A percentile compares a stretch with the other conserved stretches of the same genome.
Conservation (phyloP, 257 asterid genomes). For the Solanum clarkiae region DNA sequence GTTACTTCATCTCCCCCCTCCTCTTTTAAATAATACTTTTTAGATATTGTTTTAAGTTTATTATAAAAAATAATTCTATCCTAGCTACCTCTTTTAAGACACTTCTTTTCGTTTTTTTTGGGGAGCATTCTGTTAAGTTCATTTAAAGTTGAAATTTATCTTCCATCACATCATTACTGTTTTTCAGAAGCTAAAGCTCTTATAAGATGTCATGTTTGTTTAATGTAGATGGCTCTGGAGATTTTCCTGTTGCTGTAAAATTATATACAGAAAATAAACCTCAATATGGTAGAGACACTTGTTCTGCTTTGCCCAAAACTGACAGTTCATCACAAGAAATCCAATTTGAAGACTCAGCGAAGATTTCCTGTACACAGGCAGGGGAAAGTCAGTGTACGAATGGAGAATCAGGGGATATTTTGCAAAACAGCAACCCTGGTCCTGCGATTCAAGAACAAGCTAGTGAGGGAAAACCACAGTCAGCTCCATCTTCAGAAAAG, state of each 20-base stretch:
- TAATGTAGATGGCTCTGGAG: constrained; percentile 35
- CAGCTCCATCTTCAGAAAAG: constrained; percentile 18
- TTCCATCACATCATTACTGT: neutral
- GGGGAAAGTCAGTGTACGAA: constrained; percentile 9
- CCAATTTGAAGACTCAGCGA: constrained; percentile 10
- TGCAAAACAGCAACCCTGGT: constrained; percentile 6
- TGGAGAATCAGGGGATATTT: constrained; percentile 11
- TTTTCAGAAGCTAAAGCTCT: neutral
- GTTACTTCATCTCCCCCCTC: too few relatives aligned
- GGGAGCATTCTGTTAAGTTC: neutral
- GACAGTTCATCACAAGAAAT: constrained; percentile 12
- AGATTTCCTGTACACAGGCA: constrained; percentile 3
- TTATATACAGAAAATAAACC: constrained; percentile 33
- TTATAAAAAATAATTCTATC: too few relatives aligned
- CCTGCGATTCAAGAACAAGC: constrained; percentile 20
- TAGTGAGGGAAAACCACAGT: constrained; percentile 14
- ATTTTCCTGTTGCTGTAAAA: constrained; percentile 24
- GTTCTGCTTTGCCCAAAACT: constrained; percentile 11
- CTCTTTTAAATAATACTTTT: too few relatives aligned
- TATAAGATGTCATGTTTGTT: constrained; percentile 1
- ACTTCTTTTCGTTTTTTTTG: too few relatives aligned
- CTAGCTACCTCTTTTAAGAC: neutral
- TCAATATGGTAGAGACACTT: constrained; percentile 10
- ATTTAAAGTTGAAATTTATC: neutral
- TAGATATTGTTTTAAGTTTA: too few relatives aligned